Base-by-base conservation (phyloP, 2,329 filamentous ascomycete genomes). In the Epichloe gansuensis region DNA sequence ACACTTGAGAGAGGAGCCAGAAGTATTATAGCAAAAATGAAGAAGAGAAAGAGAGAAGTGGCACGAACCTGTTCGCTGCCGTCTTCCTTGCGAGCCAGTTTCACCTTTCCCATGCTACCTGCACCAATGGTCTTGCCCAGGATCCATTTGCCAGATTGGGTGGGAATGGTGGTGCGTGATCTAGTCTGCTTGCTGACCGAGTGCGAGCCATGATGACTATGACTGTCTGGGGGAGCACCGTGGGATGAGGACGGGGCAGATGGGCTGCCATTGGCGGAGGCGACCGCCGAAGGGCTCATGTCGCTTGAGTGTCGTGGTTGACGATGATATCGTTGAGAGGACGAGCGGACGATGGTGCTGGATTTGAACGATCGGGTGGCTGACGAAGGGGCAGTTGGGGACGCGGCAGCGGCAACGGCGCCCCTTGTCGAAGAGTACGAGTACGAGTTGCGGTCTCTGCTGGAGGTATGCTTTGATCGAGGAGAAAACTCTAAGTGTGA, bases 41-140 rank as follows among this genome's bases (percentile, higher is more conserved):
- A 9, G 9, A 23, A 46, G 21, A 38, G 44, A 35, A 17, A 37
- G 25, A 50, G 11, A 41, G 15, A 31, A 21, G 6, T 25, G 35
- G 15, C 7, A 71, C 77, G 62, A 72, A 91, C 89, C 82, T 96
- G 88, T 74, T 97, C 93, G 61, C 86, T 87, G 21, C 87, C 88
- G 62, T 95, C 91, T 60, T 86, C 79, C 69, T 94, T 94, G 62
- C 88, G 88, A 25, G 93, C 93, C 59, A 98, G 75, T 73, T 97
- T 97, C 57, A 98, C 93, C 69, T 97, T 97, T 58, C 93, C 93
- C 93, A 98, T 98, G 69, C 91, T 97, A 49, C 93, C 93, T 51
- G 91, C 90, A 55, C 93, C 93, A 62, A 98, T 93, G 3, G 93
- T 97, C 75, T 97, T 97, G 55, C 91, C 91, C 50, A 98, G 75